A percentile compares a stretch with the other conserved stretches of the same genome.
These are phyloP conservation scores for Annulohypoxylon moriforme DNA, from an alignment of 495 filamentous ascomycete species.

Conservation along the genomic window DNA sequence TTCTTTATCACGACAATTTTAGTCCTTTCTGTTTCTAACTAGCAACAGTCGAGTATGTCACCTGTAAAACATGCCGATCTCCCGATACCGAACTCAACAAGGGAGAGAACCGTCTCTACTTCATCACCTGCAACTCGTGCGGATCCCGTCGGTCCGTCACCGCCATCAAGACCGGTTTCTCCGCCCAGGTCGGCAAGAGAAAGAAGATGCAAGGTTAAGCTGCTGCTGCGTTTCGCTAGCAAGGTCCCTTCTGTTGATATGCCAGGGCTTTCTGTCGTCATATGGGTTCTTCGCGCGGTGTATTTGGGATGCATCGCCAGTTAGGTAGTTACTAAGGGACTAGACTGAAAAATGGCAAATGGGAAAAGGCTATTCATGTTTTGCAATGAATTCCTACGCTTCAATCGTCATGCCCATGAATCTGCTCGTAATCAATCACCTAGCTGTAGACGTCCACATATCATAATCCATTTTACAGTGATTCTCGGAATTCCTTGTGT, in stretches of 20 bases:
- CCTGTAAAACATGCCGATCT: conserved; percentile 95
- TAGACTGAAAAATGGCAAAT: conserved; percentile 24
- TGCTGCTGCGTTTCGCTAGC: conserved; percentile 2
- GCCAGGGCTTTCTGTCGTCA: conserved; percentile 1
- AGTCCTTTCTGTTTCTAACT: conserved; percentile 28
- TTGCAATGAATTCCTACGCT: not conserved
- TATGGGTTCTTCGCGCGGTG: conserved; percentile 13
- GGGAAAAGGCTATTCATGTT: conserved; percentile 7
- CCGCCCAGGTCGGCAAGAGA: conserved; percentile 96
- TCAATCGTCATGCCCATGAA: not conserved
- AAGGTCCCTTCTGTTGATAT: not conserved
- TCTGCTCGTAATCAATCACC: too few relatives aligned
- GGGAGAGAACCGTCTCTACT: conserved; percentile 93
- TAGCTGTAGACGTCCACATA: too few relatives aligned
- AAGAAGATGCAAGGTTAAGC: conserved; percentile 67
- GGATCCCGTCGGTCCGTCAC: conserved; percentile 90
- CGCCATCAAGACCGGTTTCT: conserved; percentile 99
- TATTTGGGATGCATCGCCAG: conserved; percentile 2
- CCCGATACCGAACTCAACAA: conserved; percentile 97
- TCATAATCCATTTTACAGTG: too few relatives aligned
- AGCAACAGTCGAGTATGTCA: conserved; percentile 89
- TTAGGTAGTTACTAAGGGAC: conserved; percentile 20
- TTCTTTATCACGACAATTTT: not conserved
- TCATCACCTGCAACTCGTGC: conserved; percentile 68
- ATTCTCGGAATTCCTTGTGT: too few relatives aligned